These are phyloP conservation scores for Ophiocordyceps australis DNA, from an alignment of 2,329 filamentous ascomycete genomes.

Conservation along the genomic window DNA sequence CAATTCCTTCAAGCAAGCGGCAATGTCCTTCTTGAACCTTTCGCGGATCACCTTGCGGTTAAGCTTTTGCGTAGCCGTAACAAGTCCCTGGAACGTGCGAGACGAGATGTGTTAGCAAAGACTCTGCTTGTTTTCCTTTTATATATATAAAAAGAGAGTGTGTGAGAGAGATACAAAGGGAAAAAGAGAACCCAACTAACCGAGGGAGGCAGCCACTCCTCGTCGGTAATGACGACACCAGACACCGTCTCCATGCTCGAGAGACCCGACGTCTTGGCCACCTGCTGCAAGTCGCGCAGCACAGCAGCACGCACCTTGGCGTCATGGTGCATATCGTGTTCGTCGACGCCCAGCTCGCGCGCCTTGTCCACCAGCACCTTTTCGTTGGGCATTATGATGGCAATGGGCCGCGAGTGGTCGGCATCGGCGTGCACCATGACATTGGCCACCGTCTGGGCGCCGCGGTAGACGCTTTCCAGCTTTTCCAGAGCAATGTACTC, in stretches of 20 bases:
- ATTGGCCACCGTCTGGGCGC: conserved; percentile 61
- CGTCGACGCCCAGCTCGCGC: conserved; percentile 40
- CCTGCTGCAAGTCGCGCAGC: conserved; percentile 48
- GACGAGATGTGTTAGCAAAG: too few relatives aligned
- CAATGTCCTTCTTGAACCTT: conserved; percentile 31
- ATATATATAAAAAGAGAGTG: too few relatives aligned
- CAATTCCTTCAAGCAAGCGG: conserved; percentile 16
- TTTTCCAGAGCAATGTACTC: conserved; percentile 97
- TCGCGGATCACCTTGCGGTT: conserved; percentile 33
- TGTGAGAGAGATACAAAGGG: background rate
- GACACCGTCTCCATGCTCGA: conserved; percentile 55
- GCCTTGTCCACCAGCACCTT: conserved; percentile 43
- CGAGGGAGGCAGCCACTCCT: conserved; percentile 75
- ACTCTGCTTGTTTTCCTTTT: too few relatives aligned
- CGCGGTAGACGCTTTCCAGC: conserved; percentile 80
- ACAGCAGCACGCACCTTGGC: conserved; percentile 42
- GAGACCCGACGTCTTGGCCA: conserved; percentile 48
- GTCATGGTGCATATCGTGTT: conserved; percentile 49
- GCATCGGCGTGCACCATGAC: conserved; percentile 73
- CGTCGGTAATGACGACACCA: conserved; percentile 61
- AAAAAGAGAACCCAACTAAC: too few relatives aligned
- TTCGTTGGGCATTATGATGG: conserved; percentile 57
- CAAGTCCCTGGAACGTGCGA: conserved; percentile 40
- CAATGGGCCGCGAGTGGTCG: conserved; percentile 61
- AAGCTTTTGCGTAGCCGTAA: conserved; percentile 44